Evolutionary conservation across 495 filamentous ascomycete genomes (phyloP), one percentile per base, ranked within the genome.

Genomic region (Penicillium desertorum): DNA sequence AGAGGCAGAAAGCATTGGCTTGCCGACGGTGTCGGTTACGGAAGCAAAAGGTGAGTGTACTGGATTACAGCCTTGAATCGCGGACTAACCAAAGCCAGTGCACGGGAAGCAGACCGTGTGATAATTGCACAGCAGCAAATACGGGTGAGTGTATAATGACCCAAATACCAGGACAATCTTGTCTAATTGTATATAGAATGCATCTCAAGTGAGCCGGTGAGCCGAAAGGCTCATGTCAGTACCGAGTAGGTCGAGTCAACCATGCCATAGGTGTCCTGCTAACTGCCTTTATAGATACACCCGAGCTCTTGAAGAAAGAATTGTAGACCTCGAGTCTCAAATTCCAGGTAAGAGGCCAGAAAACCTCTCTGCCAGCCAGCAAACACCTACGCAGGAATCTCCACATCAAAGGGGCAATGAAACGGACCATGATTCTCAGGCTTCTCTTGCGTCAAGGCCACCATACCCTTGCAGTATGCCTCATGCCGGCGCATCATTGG

Each of bases 1-100:
- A 61, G 27, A 50, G 50, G 20, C 59, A 54, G 20, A 58, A 62
- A 50, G 32, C 22, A 32, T 23, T 62, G 32, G 50, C 58, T 17
- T 63, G 61, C 39, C 54, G 34, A 36, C 54, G 61, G 46, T 63
- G 61, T 30, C 58, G 61, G 20, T 53, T 50, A 25, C 54, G 58
- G 49, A 63, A 63, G 54, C 61, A 63, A 39, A 63, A 39, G 29
- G 61, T 63, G 50, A 37, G 37, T 20, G 10, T 37, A 45, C 12
- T 32, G 9, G 3, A 39, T 42, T 11, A 19, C 45, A 16, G 25
- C 43, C 9, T 27, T 32, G 2, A 11, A 44, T 39, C 1, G 6
- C 14, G 8, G 34, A 30, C 49, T 48, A 23, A 61, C 25, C 19
- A 11, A 5, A 32, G 17, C 16, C 25, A 63, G 61, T 61, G 61